These are phyloP conservation scores for Suhomyces canberraensis DNA, from an alignment of 805 yeast genomes.

Conservation along the genomic window DNA sequence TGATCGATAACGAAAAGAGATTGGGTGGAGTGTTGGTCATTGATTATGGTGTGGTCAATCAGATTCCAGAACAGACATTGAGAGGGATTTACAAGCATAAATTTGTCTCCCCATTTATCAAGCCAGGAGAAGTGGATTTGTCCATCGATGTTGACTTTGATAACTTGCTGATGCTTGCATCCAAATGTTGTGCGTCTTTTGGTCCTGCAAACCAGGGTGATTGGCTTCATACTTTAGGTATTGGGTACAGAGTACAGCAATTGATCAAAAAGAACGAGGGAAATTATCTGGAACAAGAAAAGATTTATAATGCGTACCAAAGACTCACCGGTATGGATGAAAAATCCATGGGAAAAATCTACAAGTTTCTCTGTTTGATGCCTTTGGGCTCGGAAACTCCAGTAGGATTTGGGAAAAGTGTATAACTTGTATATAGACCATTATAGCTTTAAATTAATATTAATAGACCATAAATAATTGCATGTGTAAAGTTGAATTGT, in stretches of 20 bases:
- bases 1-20: constrained; percentile 36
- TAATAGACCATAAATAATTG: too few species aligned
- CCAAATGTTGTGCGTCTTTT: constrained; percentile 24
- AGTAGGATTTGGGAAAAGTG: constrained; percentile 46
- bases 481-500: too few species aligned
- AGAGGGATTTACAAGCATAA: constrained; percentile 73
- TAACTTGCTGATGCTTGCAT: constrained; percentile 40
- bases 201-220: constrained; percentile 78
- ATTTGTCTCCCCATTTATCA: constrained; percentile 69
- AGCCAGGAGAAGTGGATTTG: constrained; percentile 77
- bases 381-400: constrained; percentile 45
- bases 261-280: constrained; percentile 42
- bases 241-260: constrained; percentile 65
- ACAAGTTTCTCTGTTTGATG: constrained; percentile 65
- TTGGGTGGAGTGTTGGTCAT: constrained; percentile 66
- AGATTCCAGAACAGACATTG: constrained; percentile 67
- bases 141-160: constrained; percentile 82
- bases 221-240: constrained; percentile 73
- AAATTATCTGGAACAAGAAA: constrained; percentile 45
- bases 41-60: constrained; percentile 70
- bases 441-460: too few species aligned
- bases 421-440: neutral
- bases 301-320: constrained; percentile 53
- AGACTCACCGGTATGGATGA: constrained; percentile 62
- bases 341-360: constrained; percentile 70